Evolutionary conservation across 2,329 filamentous ascomycete species (phyloP).

Genomic region (Elsinoe perseae): DNA sequence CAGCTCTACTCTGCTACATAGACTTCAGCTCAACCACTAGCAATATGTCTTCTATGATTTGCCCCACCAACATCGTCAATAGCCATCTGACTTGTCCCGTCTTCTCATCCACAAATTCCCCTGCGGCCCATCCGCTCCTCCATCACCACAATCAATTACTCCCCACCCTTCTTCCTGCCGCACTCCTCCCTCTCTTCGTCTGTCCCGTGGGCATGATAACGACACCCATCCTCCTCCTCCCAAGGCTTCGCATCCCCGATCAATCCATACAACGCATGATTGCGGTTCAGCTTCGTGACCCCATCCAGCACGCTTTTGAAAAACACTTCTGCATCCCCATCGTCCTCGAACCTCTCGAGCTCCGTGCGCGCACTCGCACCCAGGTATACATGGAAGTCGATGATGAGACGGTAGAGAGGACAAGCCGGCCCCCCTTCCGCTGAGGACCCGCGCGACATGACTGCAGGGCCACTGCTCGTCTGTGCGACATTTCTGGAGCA

Average conservation of each 20-base stretch:
- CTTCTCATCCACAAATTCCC: no score
- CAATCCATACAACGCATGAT: neutral
- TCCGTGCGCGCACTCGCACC: neutral
- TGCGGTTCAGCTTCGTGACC: neutral
- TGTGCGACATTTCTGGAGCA: neutral
- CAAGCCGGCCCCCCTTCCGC: neutral
- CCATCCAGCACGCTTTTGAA: neutral
- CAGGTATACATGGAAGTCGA: slow-evolving; percentile 17
- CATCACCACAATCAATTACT: no score
- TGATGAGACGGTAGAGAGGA: slow-evolving; percentile 13
- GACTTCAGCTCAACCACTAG: no score
- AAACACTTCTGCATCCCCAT: neutral
- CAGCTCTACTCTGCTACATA: no score
- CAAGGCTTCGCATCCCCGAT: neutral
- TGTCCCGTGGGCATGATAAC: neutral
- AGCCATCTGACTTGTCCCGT: no score
- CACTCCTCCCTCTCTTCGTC: neutral
- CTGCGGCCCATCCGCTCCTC: no score
- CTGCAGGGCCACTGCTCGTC: neutral
- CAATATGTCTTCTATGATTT: no score
- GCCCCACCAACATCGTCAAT: no score
- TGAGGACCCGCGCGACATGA: neutral
- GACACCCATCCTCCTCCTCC: neutral
- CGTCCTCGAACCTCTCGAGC: neutral
- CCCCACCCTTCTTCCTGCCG: neutral